A percentile compares a stretch with the other conserved stretches of the same genome.
Evolutionary conservation across 2,329 filamentous ascomycete species (phyloP).

Genomic region (Stachybotrys chlorohalonatus): DNA sequence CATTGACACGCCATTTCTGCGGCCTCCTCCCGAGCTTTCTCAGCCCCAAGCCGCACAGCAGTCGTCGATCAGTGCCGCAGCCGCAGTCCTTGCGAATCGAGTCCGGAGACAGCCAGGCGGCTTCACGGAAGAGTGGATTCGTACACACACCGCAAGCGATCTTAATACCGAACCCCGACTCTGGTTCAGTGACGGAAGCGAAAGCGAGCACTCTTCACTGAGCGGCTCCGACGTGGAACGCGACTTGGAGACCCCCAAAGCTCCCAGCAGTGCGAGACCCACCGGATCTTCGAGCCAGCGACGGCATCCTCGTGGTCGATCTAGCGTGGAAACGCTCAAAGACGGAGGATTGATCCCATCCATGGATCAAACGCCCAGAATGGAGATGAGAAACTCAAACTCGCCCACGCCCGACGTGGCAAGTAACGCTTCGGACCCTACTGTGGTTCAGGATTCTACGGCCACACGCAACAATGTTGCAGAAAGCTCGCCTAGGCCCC

Average conservation of each 20-base stretch:
- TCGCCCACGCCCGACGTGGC: conserved; percentile 15
- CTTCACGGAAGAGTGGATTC: conserved; percentile 79
- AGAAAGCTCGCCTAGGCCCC: conserved; percentile 15
- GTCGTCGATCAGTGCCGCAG: conserved; percentile 40
- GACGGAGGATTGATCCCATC: conserved; percentile 18
- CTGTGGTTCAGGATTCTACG: conserved; percentile 13
- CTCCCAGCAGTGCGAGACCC: conserved; percentile 15
- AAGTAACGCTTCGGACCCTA: conserved; percentile 14
- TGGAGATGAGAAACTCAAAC: conserved; percentile 21
- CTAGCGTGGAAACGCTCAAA: conserved; percentile 48
- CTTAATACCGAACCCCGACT: conserved; percentile 62
- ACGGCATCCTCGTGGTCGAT: conserved; percentile 35
- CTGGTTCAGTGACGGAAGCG: conserved; percentile 70
- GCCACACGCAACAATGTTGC: conserved; percentile 8
- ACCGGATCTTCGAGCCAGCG: conserved; percentile 11
- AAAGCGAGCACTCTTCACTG: conserved; percentile 68
- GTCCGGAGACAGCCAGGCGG: conserved; percentile 50
- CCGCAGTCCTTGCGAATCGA: conserved; percentile 55
- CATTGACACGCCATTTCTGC: conserved; percentile 53
- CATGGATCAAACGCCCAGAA: conserved; percentile 19
- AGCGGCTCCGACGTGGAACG: conserved; percentile 52
- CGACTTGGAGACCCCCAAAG: conserved; percentile 38
- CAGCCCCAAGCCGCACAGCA: conserved; percentile 17
- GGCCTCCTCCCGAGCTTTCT: conserved; percentile 41
- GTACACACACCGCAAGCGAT: conserved; percentile 68